Evolutionary conservation across 108 stramenopile species (phyloP).

Genomic region (Pseudonitzschia multiseries): DNA sequence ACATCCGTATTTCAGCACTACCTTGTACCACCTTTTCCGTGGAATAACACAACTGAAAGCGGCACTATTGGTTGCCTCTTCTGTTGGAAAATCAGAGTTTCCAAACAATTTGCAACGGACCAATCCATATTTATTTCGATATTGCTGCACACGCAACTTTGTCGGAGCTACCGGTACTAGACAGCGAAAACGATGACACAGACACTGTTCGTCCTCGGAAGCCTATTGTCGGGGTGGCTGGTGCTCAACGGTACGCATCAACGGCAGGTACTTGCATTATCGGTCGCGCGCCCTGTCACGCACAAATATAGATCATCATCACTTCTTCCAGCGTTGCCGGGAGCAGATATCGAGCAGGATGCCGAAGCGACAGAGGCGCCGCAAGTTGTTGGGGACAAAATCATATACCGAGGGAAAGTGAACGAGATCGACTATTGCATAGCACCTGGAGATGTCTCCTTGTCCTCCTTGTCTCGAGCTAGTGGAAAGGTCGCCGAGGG

Average conservation of each 20-base stretch:
- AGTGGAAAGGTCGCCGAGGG: conserved; percentile 29
- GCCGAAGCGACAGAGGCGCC: conserved; percentile 16
- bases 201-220: background rate
- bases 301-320: background rate
- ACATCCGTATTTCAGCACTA: too few relatives aligned
- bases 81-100: too few relatives aligned
- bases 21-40: too few relatives aligned
- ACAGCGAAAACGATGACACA: background rate
- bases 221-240: background rate
- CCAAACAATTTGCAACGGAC: too few relatives aligned
- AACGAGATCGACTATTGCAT: conserved; percentile 86
- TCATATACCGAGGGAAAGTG: conserved; percentile 43
- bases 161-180: too few relatives aligned
- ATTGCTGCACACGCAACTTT: too few relatives aligned
- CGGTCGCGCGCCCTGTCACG: background rate
- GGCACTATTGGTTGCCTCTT: too few relatives aligned
- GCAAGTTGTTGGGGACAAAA: conserved; percentile 23
- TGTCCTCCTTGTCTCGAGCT: conserved; percentile 77
- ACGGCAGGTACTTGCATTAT: background rate
- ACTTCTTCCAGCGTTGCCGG: conserved; percentile 16
- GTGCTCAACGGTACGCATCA: background rate
- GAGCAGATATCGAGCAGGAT: conserved; percentile 51
- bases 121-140: too few relatives aligned
- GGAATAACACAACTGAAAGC: too few relatives aligned
- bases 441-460: conserved; percentile 76